phyloP scores from a whole-genome alignment of 331 rosid genomes.

The Acacia concinna region DNA sequence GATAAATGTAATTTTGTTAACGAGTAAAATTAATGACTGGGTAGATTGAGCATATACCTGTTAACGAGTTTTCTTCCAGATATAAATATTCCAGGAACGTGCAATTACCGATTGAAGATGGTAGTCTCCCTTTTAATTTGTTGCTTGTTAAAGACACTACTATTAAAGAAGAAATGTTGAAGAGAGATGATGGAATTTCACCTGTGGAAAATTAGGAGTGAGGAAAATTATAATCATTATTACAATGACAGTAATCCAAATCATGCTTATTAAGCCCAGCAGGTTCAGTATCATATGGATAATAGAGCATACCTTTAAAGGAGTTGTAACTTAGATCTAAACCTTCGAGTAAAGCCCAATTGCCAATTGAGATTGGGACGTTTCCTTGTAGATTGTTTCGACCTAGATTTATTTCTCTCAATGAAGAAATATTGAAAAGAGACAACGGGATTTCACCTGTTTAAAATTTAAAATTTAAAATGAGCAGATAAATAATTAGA shows the following conservation, averaged over 20 bases:
- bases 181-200: conserved; percentile 1
- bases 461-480: neutral
- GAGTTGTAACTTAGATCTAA: neutral
- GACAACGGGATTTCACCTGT: neutral
- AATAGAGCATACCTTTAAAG: neutral
- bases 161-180: neutral
- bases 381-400: neutral
- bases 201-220: neutral
- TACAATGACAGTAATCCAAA: neutral
- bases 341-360: neutral
- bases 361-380: neutral
- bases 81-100: neutral
- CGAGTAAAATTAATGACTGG: neutral
- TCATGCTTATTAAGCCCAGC: neutral
- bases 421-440: neutral
- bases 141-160: neutral
- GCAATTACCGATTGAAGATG: neutral
- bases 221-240: neutral
- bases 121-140: neutral
- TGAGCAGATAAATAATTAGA: neutral
- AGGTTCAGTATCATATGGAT: neutral
- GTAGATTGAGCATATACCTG: neutral
- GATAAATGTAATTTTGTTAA: neutral
- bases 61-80: neutral
- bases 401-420: neutral